phyloP scores from a whole-genome alignment of 23 red algal genomes.

The Cyanidiococcus yangmingshanensis region DNA sequence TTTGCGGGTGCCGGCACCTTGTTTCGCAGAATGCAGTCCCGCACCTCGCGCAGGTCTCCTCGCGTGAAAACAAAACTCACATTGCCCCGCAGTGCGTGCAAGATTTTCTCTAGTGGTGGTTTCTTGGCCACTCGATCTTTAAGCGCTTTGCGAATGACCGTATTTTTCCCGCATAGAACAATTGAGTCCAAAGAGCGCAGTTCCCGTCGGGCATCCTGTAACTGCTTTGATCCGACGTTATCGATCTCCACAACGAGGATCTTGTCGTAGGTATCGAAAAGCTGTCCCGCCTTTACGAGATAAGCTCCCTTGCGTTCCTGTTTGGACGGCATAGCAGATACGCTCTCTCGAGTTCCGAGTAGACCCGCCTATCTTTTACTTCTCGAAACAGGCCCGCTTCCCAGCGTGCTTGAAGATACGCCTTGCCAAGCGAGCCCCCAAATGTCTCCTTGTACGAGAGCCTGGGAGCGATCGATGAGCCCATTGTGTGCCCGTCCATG shows the following conservation, averaged over 20 bases:
- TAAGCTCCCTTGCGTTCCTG: conserved; percentile 47
- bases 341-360: too few relatives aligned
- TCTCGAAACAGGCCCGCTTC: too few relatives aligned
- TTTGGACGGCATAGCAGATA: conserved; percentile 14
- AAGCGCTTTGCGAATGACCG: conserved; percentile 84
- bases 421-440: too few relatives aligned
- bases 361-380: too few relatives aligned
- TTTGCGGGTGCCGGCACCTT: conserved; percentile 94
- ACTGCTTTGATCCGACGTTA: conserved; percentile 99
- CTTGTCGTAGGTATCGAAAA: conserved; percentile 85
- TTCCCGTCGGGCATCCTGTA: conserved; percentile 66
- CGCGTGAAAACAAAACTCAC: conserved; percentile 92
- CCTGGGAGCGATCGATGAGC: too few relatives aligned
- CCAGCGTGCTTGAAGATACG: too few relatives aligned
- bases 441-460: too few relatives aligned
- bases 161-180: conserved; percentile 88
- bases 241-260: conserved; percentile 78
- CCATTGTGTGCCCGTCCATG: too few relatives aligned
- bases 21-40: conserved; percentile 66
- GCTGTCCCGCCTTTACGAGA: conserved; percentile 33
- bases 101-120: conserved; percentile 56
- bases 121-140: conserved; percentile 47
- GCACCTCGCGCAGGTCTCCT: conserved; percentile 59
- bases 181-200: conserved; percentile 41
- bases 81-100: conserved; percentile 64